Evolutionary conservation across 768 basidiomycete species (phyloP).

Genomic region (Russula ochroleuca): DNA sequence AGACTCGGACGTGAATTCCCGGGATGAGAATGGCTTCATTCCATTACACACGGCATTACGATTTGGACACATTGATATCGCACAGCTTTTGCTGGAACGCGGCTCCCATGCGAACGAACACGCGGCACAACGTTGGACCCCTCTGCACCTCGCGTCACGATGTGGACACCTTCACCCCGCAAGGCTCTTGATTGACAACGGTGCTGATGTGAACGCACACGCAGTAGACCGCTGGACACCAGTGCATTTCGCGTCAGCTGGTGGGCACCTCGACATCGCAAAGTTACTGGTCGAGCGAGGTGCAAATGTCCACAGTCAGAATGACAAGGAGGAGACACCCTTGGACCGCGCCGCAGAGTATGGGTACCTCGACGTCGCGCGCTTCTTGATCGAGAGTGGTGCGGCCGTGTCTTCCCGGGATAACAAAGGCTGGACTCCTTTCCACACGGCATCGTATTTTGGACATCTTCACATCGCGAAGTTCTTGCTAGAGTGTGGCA

Average conservation of each 20-base stretch:
- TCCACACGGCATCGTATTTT: background rate
- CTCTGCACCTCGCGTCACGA: too few relatives aligned
- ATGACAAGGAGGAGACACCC: background rate
- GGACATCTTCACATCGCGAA: constrained; percentile 1
- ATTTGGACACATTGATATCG: too few relatives aligned
- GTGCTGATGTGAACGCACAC: background rate
- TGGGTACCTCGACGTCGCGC: background rate
- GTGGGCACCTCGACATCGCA: background rate
- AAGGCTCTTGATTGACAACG: background rate
- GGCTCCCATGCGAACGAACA: too few relatives aligned
- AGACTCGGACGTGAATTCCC: too few relatives aligned
- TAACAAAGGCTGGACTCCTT: background rate
- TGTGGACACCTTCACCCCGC: background rate
- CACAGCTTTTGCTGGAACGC: too few relatives aligned
- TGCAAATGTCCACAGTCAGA: background rate
- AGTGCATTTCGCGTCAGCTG: background rate
- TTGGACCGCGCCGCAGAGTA: background rate
- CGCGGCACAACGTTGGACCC: too few relatives aligned
- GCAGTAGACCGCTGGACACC: background rate
- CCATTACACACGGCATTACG: too few relatives aligned
- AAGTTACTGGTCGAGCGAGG: background rate
- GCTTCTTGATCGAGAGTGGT: background rate
- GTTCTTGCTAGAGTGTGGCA: background rate
- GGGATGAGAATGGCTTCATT: too few relatives aligned
- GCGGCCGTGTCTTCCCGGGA: background rate